Conservation (phyloP, 352 stramenopile species). For the Phytophthora fragariaefolia region DNA sequence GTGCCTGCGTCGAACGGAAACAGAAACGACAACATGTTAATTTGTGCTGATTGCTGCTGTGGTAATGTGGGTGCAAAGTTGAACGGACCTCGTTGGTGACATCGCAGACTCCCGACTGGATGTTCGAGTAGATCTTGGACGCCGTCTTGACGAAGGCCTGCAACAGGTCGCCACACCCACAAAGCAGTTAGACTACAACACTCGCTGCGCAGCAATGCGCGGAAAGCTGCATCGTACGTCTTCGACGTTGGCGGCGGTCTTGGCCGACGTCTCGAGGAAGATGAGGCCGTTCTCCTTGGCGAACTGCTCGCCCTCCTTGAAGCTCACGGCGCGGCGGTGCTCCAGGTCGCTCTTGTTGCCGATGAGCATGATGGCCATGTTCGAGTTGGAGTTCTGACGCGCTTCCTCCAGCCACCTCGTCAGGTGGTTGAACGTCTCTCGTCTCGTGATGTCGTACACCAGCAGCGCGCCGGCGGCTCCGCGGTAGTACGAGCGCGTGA, state of each 20-base stretch:
- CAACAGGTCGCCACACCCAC: conserved; percentile 3
- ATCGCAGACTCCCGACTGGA: conserved; percentile 94
- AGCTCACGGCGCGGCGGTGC: conserved; percentile 95
- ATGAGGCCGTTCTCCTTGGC: conserved; percentile 99
- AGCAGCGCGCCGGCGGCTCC: conserved; percentile 96
- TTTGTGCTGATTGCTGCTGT: no score
- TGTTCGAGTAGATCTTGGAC: conserved; percentile 97
- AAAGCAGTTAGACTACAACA: conserved; percentile 7
- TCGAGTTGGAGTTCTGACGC: conserved; percentile 97
- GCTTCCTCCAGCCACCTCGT: conserved; percentile 98
- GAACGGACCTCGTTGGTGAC: conserved; percentile 91
- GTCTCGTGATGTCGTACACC: conserved; percentile 98
- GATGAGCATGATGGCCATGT: conserved; percentile 99
- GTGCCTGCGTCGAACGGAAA: conserved; percentile 49
- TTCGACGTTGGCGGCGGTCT: conserved; percentile 99
- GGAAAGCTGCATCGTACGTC: conserved; percentile 75
- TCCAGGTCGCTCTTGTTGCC: conserved; percentile 99
- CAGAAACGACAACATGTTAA: no score
- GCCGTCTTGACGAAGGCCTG: conserved; percentile 96
- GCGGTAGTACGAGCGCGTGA: conserved; percentile 99
- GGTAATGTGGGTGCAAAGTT: no score
- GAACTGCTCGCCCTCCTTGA: conserved; percentile 98
- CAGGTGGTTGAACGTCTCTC: conserved; percentile 99
- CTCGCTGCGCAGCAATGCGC: no score
- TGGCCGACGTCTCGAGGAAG: conserved; percentile 99